Evolutionary conservation across 345 rosid genomes (phyloP).

Genomic region (Euclidium syriacum): DNA sequence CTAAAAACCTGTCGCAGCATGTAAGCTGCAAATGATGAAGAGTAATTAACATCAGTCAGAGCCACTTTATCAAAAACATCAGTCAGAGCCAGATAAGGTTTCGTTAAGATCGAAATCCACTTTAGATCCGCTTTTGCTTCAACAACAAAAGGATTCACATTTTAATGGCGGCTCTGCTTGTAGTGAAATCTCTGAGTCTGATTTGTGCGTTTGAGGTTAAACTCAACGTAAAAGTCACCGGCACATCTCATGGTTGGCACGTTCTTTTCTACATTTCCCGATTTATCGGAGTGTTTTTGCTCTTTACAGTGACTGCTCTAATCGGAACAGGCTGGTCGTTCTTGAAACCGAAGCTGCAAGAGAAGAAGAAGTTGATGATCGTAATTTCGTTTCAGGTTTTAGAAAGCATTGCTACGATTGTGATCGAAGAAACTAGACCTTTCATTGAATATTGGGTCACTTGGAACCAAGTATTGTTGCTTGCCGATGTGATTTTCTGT

Average conservation of each 20-base stretch:
- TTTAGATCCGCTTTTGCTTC: too few species aligned
- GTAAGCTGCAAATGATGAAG: too few species aligned
- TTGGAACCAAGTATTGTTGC: slow-evolving; percentile 67
- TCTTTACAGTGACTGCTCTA: slow-evolving; percentile 79
- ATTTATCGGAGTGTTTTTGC: slow-evolving; percentile 55
- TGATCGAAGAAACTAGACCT: slow-evolving; percentile 72
- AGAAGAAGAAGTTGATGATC: slow-evolving; percentile 79
- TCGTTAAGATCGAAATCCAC: too few species aligned
- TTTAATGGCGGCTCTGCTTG: slow-evolving; percentile 52
- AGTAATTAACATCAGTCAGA: too few species aligned
- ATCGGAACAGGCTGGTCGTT: slow-evolving; percentile 87
- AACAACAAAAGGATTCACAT: slow-evolving; percentile 57
- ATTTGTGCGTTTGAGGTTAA: slow-evolving; percentile 63
- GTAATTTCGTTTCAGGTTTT: slow-evolving; percentile 48
- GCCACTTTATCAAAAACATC: too few species aligned
- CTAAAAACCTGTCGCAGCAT: too few species aligned
- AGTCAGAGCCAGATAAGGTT: too few species aligned
- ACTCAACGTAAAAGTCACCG: slow-evolving; percentile 61
- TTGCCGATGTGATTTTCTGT: slow-evolving; percentile 64
- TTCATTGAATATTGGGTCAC: slow-evolving; percentile 59
- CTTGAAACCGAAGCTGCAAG: too few species aligned
- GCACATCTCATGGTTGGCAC: slow-evolving; percentile 87
- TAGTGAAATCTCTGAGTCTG: slow-evolving; percentile 59
- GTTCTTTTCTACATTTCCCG: slow-evolving; percentile 60
- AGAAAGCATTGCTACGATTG: slow-evolving; percentile 48